These are phyloP conservation scores for Gracilariopsis chorda DNA, from an alignment of 23 red algal genomes.

Conservation along the genomic window DNA sequence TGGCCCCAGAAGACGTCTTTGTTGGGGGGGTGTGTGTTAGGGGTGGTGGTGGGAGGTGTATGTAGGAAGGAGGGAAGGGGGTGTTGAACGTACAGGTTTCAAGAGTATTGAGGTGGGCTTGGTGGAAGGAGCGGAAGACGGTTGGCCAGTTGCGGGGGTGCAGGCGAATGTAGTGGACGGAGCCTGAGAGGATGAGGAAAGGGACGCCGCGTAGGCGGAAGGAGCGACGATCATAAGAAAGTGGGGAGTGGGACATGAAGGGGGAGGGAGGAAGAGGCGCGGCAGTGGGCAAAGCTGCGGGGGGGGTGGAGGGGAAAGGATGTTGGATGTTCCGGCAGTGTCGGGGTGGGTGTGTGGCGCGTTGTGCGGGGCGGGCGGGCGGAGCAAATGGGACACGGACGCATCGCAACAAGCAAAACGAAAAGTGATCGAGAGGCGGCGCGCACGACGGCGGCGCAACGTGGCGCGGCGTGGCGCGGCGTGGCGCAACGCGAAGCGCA, in stretches of 20 bases:
- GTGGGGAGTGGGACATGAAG: neutral
- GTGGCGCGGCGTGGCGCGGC: neutral
- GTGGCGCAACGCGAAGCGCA: neutral
- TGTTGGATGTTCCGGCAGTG: neutral
- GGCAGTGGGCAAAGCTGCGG: neutral
- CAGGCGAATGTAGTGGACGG: constrained; percentile 87
- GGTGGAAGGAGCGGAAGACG: constrained; percentile 69
- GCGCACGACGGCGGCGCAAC: neutral
- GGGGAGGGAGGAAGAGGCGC: neutral
- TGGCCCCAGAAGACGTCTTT: constrained; percentile 48
- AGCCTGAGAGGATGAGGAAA: constrained; percentile 68
- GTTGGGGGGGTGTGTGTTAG: neutral
- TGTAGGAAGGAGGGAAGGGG: neutral
- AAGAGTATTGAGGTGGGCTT: constrained; percentile 77
- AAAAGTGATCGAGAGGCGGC: neutral
- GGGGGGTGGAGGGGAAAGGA: neutral
- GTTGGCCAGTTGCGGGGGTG: constrained; percentile 69
- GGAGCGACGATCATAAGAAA: constrained; percentile 41
- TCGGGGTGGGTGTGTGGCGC: neutral
- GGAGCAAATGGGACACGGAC: neutral
- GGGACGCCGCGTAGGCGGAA: constrained; percentile 45
- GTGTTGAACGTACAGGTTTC: constrained; percentile 73
- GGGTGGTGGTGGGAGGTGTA: neutral
- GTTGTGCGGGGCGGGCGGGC: neutral
- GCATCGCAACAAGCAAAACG: neutral